These are phyloP conservation scores for Elymus sibiricus DNA, from an alignment of 176 grass and related monocot species.

Conservation along the genomic window DNA sequence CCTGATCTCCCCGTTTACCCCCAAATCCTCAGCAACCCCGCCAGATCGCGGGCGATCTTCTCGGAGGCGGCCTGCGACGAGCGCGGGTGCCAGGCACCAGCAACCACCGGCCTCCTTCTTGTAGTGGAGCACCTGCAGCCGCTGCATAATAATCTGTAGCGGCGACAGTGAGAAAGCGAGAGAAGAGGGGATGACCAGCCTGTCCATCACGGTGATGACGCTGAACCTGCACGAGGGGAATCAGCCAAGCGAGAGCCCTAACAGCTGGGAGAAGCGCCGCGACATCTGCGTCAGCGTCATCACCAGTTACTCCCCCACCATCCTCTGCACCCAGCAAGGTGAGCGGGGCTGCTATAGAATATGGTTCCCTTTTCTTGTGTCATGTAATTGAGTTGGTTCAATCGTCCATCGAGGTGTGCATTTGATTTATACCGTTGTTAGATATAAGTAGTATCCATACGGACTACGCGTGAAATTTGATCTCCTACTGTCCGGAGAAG, in stretches of 20 bases:
- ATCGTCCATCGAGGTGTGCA: slow-evolving; percentile 1
- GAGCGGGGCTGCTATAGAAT: slow-evolving; percentile 8
- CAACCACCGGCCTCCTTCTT: not conserved
- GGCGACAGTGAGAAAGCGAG: not conserved
- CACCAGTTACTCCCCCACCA: slow-evolving; percentile 85
- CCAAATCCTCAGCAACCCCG: slow-evolving; percentile 16
- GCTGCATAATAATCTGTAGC: not conserved
- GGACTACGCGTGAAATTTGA: not conserved
- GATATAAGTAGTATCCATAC: not conserved
- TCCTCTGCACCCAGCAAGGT: slow-evolving; percentile 99
- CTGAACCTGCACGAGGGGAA: slow-evolving; percentile 89
- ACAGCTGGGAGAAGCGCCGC: slow-evolving; percentile 83
- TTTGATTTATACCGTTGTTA: not conserved
- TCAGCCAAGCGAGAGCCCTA: slow-evolving; percentile 66
- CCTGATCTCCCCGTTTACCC: not conserved
- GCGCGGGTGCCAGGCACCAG: not conserved
- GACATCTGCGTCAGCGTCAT: slow-evolving; percentile 97
- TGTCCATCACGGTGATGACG: slow-evolving; percentile 89
- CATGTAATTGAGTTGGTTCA: slow-evolving; percentile 20
- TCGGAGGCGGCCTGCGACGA: not conserved
- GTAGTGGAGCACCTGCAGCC: not conserved
- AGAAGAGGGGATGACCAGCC: slow-evolving; percentile 55
- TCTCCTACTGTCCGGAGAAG: not conserved
- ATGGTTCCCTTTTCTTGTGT: not conserved
- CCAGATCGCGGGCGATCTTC: slow-evolving; percentile 15